phyloP scores from a whole-genome alignment of 306 rosid species.

The Dryas alaskensis region DNA sequence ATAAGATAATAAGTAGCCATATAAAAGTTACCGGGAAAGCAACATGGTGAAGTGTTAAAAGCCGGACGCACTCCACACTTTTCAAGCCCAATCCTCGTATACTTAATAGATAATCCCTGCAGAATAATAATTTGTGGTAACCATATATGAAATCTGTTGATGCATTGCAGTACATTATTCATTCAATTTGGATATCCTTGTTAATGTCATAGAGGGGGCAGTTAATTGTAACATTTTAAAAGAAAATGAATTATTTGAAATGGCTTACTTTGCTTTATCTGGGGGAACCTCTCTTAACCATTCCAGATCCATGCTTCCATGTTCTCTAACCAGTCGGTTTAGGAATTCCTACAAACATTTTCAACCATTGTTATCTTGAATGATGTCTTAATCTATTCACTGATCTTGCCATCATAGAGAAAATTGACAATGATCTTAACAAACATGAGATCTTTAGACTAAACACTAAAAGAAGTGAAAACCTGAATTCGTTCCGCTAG shows the following conservation, averaged over 20 bases:
- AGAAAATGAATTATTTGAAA: slow-evolving; percentile 18
- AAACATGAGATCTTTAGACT: slow-evolving; percentile 11
- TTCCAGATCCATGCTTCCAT: slow-evolving; percentile 85
- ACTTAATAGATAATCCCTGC: slow-evolving; percentile 84
- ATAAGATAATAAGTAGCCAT: slow-evolving; percentile 16
- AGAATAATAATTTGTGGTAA: slow-evolving; percentile 22
- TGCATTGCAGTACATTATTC: slow-evolving; percentile 16
- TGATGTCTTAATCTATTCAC: neutral
- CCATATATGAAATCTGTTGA: neutral
- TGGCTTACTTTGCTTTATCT: slow-evolving; percentile 73
- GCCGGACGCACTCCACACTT: slow-evolving; percentile 95
- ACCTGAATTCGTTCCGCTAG: slow-evolving; percentile 93
- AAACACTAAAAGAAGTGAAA: neutral
- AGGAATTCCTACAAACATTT: slow-evolving; percentile 67
- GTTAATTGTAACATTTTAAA: slow-evolving; percentile 4
- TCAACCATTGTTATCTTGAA: neutral
- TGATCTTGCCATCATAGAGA: slow-evolving; percentile 2
- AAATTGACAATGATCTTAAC: neutral
- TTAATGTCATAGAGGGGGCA: neutral
- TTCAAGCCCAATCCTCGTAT: slow-evolving; percentile 84
- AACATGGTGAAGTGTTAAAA: slow-evolving; percentile 84
- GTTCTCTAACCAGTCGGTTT: slow-evolving; percentile 72
- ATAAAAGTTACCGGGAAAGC: slow-evolving; percentile 87
- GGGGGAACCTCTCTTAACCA: slow-evolving; percentile 95
- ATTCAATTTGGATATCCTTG: slow-evolving; percentile 11